Conservation (phyloP, 257 asterid genomes). For the Scutellaria minor region DNA sequence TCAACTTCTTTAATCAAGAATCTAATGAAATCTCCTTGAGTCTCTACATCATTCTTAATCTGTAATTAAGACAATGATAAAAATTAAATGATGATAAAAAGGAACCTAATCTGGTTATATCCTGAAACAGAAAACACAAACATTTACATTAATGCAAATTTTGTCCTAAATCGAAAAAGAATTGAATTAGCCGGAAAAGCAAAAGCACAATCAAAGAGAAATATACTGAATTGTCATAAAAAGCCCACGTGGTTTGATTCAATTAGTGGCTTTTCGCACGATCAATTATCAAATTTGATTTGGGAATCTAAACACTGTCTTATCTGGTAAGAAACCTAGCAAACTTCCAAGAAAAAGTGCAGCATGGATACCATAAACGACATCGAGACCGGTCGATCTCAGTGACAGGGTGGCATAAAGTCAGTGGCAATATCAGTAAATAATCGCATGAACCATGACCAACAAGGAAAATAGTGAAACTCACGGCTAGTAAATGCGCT, state of each 20-base stretch:
- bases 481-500: constrained; percentile 71
- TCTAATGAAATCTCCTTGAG: constrained; percentile 76
- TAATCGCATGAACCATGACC: constrained; percentile 37
- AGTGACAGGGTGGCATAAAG: constrained; percentile 34
- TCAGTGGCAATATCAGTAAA: constrained; percentile 49
- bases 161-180: background rate
- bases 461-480: constrained; percentile 29
- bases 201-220: constrained; percentile 21
- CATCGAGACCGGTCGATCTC: constrained; percentile 44
- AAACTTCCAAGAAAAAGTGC: constrained; percentile 44
- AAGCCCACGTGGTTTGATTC: constrained; percentile 40
- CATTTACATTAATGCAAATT: constrained; percentile 16
- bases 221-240: constrained; percentile 9
- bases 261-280: constrained; percentile 32
- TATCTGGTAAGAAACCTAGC: constrained; percentile 40
- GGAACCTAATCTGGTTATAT: constrained; percentile 4
- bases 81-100: constrained; percentile 23
- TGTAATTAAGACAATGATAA: constrained; percentile 34
- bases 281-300: constrained; percentile 41
- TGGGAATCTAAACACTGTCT: constrained; percentile 48
- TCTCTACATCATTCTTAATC: constrained; percentile 85
- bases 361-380: constrained; percentile 32
- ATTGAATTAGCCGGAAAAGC: constrained; percentile 18
- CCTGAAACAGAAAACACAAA: background rate
- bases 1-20: constrained; percentile 78